Conservation (phyloP, 2,329 filamentous ascomycete species). For the Elsinoe perseae region DNA sequence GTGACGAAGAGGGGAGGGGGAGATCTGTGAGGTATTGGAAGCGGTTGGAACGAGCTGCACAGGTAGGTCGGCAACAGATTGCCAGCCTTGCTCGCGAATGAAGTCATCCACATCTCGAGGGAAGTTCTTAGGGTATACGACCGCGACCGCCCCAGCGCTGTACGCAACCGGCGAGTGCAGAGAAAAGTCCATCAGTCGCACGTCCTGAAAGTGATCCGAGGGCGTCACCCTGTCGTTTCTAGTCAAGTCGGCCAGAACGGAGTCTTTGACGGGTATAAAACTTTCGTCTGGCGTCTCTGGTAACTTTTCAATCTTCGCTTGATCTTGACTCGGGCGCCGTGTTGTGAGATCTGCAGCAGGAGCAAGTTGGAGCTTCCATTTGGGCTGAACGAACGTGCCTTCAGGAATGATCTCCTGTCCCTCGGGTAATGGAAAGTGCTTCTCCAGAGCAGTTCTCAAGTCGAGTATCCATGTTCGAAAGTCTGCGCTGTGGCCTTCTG, state of each 20-base stretch:
- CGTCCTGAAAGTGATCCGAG: slow-evolving; percentile 80
- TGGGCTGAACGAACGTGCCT: slow-evolving; percentile 65
- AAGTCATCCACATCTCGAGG: slow-evolving; percentile 69
- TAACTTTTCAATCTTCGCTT: not conserved
- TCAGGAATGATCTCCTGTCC: slow-evolving; percentile 63
- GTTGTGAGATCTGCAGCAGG: not conserved
- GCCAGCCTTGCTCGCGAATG: slow-evolving; percentile 73
- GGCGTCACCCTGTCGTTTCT: slow-evolving; percentile 71
- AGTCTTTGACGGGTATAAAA: slow-evolving; percentile 51
- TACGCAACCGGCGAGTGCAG: slow-evolving; percentile 42
- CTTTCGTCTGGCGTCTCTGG: slow-evolving; percentile 25
- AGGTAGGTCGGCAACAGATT: slow-evolving; percentile 58
- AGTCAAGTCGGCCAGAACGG: slow-evolving; percentile 51
- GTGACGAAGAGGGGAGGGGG: slow-evolving; percentile 19
- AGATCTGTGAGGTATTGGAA: slow-evolving; percentile 25
- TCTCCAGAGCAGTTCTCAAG: slow-evolving; percentile 59
- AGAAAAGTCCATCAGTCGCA: slow-evolving; percentile 65
- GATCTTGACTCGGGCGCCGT: not conserved
- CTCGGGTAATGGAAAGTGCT: slow-evolving; percentile 61
- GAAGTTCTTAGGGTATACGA: slow-evolving; percentile 83
- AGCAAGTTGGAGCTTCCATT: slow-evolving; percentile 52
- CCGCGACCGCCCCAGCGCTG: slow-evolving; percentile 68
- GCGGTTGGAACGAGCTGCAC: slow-evolving; percentile 47
- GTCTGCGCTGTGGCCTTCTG: slow-evolving; percentile 61
- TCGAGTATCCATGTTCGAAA: slow-evolving; percentile 38